Conservation (phyloP, 1,139 yeast genomes). For the Yamadazyma blattariae region DNA sequence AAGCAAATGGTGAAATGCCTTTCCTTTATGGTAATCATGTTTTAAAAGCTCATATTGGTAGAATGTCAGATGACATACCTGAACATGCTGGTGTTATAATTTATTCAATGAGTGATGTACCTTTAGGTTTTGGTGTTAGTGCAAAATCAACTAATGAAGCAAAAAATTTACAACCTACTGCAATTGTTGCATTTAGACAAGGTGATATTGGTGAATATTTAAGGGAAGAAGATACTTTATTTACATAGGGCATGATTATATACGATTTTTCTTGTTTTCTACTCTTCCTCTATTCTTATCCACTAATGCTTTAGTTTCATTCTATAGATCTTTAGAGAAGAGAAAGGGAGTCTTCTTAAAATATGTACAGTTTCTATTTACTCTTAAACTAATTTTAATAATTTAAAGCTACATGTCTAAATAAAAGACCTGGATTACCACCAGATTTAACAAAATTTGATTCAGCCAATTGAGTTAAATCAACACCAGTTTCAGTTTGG, state of each 20-base stretch:
- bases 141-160: slow-evolving; percentile 92
- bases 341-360: too few species aligned
- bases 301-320: too few species aligned
- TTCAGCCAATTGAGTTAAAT: slow-evolving; percentile 36
- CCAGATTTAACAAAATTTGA: slow-evolving; percentile 67
- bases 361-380: slow-evolving; percentile 2
- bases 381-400: slow-evolving; percentile 13
- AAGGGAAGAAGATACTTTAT: slow-evolving; percentile 96
- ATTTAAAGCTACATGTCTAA: slow-evolving; percentile 38
- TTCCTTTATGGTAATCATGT: slow-evolving; percentile 95
- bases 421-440: slow-evolving; percentile 74
- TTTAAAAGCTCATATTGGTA: slow-evolving; percentile 92
- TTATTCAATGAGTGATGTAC: slow-evolving; percentile 87
- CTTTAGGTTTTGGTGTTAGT: slow-evolving; percentile 93
- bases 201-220: slow-evolving; percentile 97
- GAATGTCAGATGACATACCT: slow-evolving; percentile 96
- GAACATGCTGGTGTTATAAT: slow-evolving; percentile 96
- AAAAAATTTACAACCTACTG: slow-evolving; percentile 86
- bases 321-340: background rate
- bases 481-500: slow-evolving; percentile 21
- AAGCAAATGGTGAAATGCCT: slow-evolving; percentile 98
- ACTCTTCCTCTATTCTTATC: too few species aligned
- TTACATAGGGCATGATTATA: slow-evolving; percentile 48
- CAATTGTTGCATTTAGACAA: slow-evolving; percentile 93
- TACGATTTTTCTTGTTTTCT: slow-evolving; percentile 4